Conservation (phyloP, 176 grass and related monocot species). For the Pontederia crassipes region DNA sequence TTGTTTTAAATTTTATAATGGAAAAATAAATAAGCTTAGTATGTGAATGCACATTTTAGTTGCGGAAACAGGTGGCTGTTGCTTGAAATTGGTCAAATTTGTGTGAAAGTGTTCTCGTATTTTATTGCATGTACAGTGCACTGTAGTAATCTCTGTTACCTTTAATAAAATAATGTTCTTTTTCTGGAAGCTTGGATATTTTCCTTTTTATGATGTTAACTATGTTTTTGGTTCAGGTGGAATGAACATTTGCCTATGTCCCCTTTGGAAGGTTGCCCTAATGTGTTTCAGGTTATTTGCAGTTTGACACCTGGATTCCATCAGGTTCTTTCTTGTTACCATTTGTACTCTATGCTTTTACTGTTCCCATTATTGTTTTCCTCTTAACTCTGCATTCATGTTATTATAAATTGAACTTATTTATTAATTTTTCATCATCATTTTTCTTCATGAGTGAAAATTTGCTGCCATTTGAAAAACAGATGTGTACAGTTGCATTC, state of each 20-base stretch:
- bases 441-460: too few species aligned
- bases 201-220: constrained; percentile 1
- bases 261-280: constrained; percentile 73
- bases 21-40: too few species aligned
- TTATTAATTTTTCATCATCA: too few species aligned
- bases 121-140: background rate
- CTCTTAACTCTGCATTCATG: background rate
- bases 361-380: background rate
- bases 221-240: constrained; percentile 45
- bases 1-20: too few species aligned
- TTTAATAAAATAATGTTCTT: background rate
- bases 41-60: too few species aligned
- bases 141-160: background rate
- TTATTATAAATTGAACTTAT: too few species aligned
- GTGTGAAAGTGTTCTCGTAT: too few species aligned
- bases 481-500: too few species aligned
- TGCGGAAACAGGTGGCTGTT: too few species aligned
- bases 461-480: too few species aligned
- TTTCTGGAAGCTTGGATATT: background rate
- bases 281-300: constrained; percentile 74
- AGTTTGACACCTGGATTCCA: constrained; percentile 57
- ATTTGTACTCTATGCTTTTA: constrained; percentile 4
- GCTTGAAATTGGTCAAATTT: too few species aligned
- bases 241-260: constrained; percentile 83
- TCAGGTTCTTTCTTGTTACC: constrained; percentile 33